Evolutionary conservation across 1,284 basidiomycete genomes (phyloP).

Genomic region (Ganoderma multipileum): DNA sequence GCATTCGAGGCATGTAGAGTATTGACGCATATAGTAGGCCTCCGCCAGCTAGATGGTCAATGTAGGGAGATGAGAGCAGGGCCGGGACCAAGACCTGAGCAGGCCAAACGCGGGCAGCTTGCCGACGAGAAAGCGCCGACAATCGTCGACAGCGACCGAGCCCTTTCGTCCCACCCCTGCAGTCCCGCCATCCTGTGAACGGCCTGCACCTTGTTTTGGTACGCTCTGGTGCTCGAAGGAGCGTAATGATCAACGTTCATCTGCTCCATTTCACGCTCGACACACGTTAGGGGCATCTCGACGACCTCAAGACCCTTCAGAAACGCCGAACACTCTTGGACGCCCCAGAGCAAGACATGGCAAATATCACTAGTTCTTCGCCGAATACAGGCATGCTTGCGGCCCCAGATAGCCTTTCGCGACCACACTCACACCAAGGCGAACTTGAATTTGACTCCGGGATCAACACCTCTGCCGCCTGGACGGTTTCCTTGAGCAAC

Average conservation of each 20-base stretch:
- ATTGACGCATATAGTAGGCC: not conserved
- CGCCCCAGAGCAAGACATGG: conserved; percentile 5
- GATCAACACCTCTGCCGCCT: conserved; percentile 76
- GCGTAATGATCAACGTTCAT: conserved; percentile 4
- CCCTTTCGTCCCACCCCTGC: not conserved
- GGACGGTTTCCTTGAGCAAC: conserved; percentile 69
- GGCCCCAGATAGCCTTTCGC: conserved; percentile 23
- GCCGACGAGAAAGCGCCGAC: conserved; percentile 6
- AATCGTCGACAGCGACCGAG: not conserved
- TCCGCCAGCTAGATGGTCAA: too few species aligned
- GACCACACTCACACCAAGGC: conserved; percentile 22
- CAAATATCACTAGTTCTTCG: conserved; percentile 15
- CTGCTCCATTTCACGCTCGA: not conserved
- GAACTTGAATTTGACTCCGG: conserved; percentile 70
- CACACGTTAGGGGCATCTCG: not conserved
- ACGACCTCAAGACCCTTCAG: conserved; percentile 1
- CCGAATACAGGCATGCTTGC: conserved; percentile 19
- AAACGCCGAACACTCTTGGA: not conserved
- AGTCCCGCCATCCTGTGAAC: conserved; percentile 3
- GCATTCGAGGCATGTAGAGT: not conserved
- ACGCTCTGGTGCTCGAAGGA: conserved; percentile 7
- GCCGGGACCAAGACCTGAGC: too few species aligned
- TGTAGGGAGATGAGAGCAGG: not conserved
- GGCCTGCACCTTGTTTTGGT: not conserved
- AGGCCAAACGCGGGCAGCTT: not conserved